Evolutionary conservation across 495 filamentous ascomycete species (phyloP).

Genomic region (Penicillium bialowiezense): DNA sequence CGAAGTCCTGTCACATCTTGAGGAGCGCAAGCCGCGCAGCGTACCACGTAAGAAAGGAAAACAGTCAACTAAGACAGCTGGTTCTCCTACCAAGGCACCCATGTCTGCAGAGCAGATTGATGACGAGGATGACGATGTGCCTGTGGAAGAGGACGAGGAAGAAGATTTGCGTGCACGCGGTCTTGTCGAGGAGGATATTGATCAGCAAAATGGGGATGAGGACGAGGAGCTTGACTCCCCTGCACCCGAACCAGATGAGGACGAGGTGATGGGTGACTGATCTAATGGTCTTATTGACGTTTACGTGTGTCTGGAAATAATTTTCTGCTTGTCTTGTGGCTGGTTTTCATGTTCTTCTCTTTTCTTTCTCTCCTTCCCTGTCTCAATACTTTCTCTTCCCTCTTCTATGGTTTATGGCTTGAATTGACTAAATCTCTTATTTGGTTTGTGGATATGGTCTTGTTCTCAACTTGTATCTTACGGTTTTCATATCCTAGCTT

Average conservation of each 20-base stretch:
- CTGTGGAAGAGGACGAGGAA: constrained; percentile 52
- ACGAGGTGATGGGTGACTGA: constrained; percentile 69
- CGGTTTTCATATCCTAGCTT: constrained; percentile 5
- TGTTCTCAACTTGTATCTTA: constrained; percentile 13
- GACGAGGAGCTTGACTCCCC: constrained; percentile 36
- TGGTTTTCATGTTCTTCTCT: constrained; percentile 7
- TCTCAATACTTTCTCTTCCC: constrained; percentile 14
- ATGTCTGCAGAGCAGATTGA: constrained; percentile 46
- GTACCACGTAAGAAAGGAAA: constrained; percentile 44
- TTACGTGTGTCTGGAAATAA: constrained; percentile 6
- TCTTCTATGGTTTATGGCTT: constrained; percentile 12
- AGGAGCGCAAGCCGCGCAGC: constrained; percentile 52
- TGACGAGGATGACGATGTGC: constrained; percentile 46
- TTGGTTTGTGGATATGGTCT: constrained; percentile 13
- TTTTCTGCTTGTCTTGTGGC: constrained; percentile 5
- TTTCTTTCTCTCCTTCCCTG: constrained; percentile 7
- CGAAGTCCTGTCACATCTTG: constrained; percentile 72
- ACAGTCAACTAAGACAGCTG: constrained; percentile 35
- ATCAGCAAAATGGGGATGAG: constrained; percentile 48
- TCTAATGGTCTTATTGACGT: not conserved
- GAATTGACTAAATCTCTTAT: constrained; percentile 10
- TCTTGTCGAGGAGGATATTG: constrained; percentile 56
- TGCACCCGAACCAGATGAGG: constrained; percentile 57
- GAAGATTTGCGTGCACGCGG: constrained; percentile 63
- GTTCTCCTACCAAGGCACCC: constrained; percentile 27